These are phyloP conservation scores for Kalaharituber pfeilii DNA, from an alignment of 2,329 filamentous ascomycete genomes.

Conservation along the genomic window DNA sequence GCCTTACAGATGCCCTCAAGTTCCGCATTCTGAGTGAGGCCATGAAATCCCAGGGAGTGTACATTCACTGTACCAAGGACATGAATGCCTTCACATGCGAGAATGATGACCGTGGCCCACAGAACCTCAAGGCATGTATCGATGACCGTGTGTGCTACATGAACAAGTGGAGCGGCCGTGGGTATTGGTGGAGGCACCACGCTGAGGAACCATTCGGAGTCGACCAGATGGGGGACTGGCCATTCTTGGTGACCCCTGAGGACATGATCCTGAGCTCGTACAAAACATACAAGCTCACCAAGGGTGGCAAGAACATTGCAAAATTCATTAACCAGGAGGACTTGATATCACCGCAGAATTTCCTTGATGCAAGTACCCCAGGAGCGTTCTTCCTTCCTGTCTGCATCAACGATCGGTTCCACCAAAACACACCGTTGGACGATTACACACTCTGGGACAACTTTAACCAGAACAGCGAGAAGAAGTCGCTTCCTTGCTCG, in stretches of 20 bases:
- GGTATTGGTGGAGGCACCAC: conserved; percentile 1
- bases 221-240: conserved; percentile 9
- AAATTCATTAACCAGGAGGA: neutral
- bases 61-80: conserved; percentile 13
- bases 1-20: conserved; percentile 1
- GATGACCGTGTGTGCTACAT: conserved; percentile 13
- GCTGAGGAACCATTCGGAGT: conserved; percentile 5
- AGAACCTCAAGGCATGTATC: conserved; percentile 16
- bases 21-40: conserved; percentile 1
- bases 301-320: neutral
- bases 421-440: conserved; percentile 11
- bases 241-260: conserved; percentile 10
- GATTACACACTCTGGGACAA: conserved; percentile 3
- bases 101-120: conserved; percentile 12
- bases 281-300: neutral
- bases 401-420: conserved; percentile 8
- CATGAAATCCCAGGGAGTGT: conserved; percentile 2
- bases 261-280: conserved; percentile 7
- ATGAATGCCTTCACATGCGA: conserved; percentile 3
- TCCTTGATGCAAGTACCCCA: conserved; percentile 3
- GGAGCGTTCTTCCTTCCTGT: conserved; percentile 13
- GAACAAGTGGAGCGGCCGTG: conserved; percentile 15
- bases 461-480: conserved; percentile 2
- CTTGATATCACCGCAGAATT: neutral
- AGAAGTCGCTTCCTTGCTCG: conserved; percentile 14